These are phyloP conservation scores for Cladosporium sp. DNA, from an alignment of 2,329 filamentous ascomycete species.

Conservation along the genomic window DNA sequence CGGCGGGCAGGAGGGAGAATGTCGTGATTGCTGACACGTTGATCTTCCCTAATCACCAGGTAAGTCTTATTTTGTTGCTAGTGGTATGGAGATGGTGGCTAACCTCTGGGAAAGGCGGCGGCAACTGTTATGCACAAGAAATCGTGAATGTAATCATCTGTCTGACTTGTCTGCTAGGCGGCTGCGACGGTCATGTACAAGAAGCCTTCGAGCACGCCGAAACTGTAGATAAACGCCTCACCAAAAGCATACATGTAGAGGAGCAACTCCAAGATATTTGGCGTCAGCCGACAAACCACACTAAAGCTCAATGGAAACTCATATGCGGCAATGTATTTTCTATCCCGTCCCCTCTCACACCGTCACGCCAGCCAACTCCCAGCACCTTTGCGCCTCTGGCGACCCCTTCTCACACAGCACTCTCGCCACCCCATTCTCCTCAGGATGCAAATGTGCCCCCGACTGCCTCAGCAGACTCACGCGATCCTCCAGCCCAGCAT, in stretches of 20 bases:
- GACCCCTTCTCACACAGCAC: constrained; percentile 26
- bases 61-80: constrained; percentile 36
- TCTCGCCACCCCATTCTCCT: constrained; percentile 49
- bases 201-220: constrained; percentile 14
- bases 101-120: constrained; percentile 29
- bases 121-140: constrained; percentile 44
- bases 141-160: constrained; percentile 9
- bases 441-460: constrained; percentile 54
- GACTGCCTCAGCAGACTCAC: constrained; percentile 49
- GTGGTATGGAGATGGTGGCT: constrained; percentile 12
- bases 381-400: background rate
- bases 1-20: constrained; percentile 77
- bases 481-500: constrained; percentile 49
- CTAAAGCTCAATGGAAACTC: too few species aligned
- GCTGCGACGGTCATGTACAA: constrained; percentile 17
- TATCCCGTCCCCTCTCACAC: background rate
- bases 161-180: constrained; percentile 15
- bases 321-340: too few species aligned
- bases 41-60: constrained; percentile 85
- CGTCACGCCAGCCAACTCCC: constrained; percentile 3
- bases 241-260: background rate
- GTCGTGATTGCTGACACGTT: constrained; percentile 84
- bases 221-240: constrained; percentile 13
- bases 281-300: too few species aligned
- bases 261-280: background rate